Percentiles rank a stretch among this genome's conserved stretches.
These are phyloP conservation scores for Senecio squalidus DNA, from an alignment of 140 eudicot genomes.

Conservation along the genomic window DNA sequence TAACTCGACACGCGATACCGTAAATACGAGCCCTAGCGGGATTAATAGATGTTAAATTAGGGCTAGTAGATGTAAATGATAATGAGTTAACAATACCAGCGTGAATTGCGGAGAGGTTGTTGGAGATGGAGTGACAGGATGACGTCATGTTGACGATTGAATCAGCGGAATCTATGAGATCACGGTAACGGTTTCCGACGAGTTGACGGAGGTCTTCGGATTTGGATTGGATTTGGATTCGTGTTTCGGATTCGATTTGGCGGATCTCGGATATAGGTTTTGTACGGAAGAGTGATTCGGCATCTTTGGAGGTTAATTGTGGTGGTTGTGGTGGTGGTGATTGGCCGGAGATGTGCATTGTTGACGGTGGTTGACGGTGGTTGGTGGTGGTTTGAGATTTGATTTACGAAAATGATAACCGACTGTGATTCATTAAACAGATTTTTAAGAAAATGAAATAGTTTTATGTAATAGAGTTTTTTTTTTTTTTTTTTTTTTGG, in stretches of 20 bases:
- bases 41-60: slow-evolving; percentile 31
- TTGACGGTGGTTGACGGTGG: slow-evolving; percentile 20
- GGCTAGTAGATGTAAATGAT: slow-evolving; percentile 21
- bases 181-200: slow-evolving; percentile 91
- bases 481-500: too few relatives aligned
- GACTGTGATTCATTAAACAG: too few relatives aligned
- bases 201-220: slow-evolving; percentile 94
- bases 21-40: slow-evolving; percentile 56
- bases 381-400: too few relatives aligned
- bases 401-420: too few relatives aligned
- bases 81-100: slow-evolving; percentile 44
- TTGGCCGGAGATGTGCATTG: slow-evolving; percentile 37
- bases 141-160: slow-evolving; percentile 81
- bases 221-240: slow-evolving; percentile 76
- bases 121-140: slow-evolving; percentile 61
- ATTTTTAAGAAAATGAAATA: too few relatives aligned
- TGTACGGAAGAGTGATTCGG: slow-evolving; percentile 72
- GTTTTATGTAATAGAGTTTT: too few relatives aligned
- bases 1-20: slow-evolving; percentile 82
- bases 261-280: slow-evolving; percentile 86
- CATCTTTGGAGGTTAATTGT: slow-evolving; percentile 44
- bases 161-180: slow-evolving; percentile 95
- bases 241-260: slow-evolving; percentile 55
- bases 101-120: slow-evolving; percentile 55
- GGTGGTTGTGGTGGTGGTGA: slow-evolving; percentile 25